Evolutionary conservation across 495 filamentous ascomycete species (phyloP), one percentile per base, ranked within the genome.

Genomic region (Pyrenopolyporus hunteri): DNA sequence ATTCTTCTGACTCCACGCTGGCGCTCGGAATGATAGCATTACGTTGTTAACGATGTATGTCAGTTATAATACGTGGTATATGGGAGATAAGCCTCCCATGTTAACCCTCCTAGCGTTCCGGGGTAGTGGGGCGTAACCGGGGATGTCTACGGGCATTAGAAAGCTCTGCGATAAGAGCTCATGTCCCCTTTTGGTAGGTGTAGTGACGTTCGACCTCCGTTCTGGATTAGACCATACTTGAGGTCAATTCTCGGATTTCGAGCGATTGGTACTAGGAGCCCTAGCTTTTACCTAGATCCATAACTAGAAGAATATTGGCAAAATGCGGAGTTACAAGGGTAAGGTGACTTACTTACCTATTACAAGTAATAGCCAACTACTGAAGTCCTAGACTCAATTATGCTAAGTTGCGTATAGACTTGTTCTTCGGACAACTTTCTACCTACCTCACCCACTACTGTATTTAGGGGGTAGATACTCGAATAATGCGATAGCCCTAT

Each of bases 101-200:
- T 48, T 13, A 11, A 10, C 26, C 9, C 26, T 29, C 9, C 4
- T 5, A 29, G 26, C 26, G 9, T 29, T 29, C n/a, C 26, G 26
- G 5, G 26, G 26, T 29, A 29, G 26, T 29, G 26, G 26, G 26
- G 26, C 26, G n/a, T n/a, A n/a, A n/a, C n/a, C n/a, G n/a, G n/a
- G n/a, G n/a, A n/a, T n/a, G n/a, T n/a, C n/a, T n/a, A n/a, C n/a
- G n/a, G n/a, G n/a, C n/a, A n/a, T n/a, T n/a, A n/a, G n/a, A n/a
- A n/a, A n/a, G n/a, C n/a, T n/a, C n/a, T n/a, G n/a, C n/a, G n/a
- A n/a, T n/a, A n/a, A n/a, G n/a, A n/a, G 22, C 6, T 19, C 16
- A 25, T 37, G 43, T 44, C 59, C 59, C 59, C 13, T 50, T 62
- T 45, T 28, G 59, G 59, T 50, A 56, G 29, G 36, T n/a, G n/a